Conservation (phyloP, 2,329 filamentous ascomycete species). For the Neocucurbitaria cava region DNA sequence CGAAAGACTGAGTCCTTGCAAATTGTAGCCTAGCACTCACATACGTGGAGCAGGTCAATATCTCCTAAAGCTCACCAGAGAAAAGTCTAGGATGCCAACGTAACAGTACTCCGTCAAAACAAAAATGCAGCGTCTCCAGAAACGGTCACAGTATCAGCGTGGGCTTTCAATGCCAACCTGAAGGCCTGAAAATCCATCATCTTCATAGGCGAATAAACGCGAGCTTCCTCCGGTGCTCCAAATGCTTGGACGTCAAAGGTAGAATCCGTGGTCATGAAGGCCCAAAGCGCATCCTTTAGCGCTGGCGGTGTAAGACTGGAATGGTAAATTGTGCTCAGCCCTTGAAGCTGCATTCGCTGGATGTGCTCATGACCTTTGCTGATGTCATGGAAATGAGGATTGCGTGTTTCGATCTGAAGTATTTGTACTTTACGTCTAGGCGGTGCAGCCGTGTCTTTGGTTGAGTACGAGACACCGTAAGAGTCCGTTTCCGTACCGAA, state of each 20-base stretch:
- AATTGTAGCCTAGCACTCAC: too few species aligned
- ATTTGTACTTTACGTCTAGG: conserved; percentile 2
- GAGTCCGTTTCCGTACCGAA: neutral
- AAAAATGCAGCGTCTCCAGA: neutral
- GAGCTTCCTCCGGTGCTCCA: neutral
- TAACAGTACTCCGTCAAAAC: neutral
- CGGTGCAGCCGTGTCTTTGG: neutral
- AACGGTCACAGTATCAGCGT: neutral
- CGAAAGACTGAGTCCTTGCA: too few species aligned
- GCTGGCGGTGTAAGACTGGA: conserved; percentile 1
- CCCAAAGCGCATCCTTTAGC: conserved; percentile 9
- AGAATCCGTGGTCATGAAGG: conserved; percentile 4
- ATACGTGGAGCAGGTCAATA: too few species aligned
- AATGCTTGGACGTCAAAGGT: neutral
- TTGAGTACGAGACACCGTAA: neutral
- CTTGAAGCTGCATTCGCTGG: conserved; percentile 16
- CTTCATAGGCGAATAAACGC: neutral
- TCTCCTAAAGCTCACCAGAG: too few species aligned
- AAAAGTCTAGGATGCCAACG: too few species aligned
- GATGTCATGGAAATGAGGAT: conserved; percentile 21
- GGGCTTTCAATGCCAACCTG: neutral
- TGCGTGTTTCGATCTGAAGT: conserved; percentile 21
- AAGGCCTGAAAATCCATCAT: conserved; percentile 1
- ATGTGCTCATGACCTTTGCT: conserved; percentile 18
- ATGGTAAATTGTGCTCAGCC: conserved; percentile 22